phyloP scores from a whole-genome alignment of 768 basidiomycete species.

The Calocybe indica region DNA sequence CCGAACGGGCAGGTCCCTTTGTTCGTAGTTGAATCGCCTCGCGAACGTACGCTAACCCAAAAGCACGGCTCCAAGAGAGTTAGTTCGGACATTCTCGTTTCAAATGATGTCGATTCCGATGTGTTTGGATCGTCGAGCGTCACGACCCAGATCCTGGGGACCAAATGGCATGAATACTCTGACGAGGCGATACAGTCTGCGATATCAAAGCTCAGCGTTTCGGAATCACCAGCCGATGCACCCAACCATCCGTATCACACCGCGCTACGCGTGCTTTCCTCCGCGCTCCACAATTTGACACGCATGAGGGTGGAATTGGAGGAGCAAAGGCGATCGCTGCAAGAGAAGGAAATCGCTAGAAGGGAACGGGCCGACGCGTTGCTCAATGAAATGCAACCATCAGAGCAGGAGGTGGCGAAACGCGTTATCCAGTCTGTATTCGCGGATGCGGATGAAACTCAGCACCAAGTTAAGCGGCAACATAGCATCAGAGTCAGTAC shows the following conservation, averaged over 20 bases:
- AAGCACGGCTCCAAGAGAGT: slow-evolving; percentile 9
- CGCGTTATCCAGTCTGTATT: slow-evolving; percentile 67
- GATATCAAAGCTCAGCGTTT: slow-evolving; percentile 41
- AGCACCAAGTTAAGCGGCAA: slow-evolving; percentile 46
- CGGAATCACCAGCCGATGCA: slow-evolving; percentile 41
- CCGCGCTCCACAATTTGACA: slow-evolving; percentile 54
- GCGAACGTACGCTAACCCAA: slow-evolving; percentile 16
- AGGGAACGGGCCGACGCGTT: slow-evolving; percentile 47
- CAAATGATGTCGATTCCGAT: slow-evolving; percentile 28
- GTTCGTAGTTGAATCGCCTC: slow-evolving; percentile 38
- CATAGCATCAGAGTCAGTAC: slow-evolving; percentile 53
- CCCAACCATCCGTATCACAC: slow-evolving; percentile 57
- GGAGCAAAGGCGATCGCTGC: slow-evolving; percentile 41
- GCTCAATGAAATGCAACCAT: slow-evolving; percentile 48
- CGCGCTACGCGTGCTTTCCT: slow-evolving; percentile 63
- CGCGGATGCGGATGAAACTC: slow-evolving; percentile 40
- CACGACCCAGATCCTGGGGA: slow-evolving; percentile 49
- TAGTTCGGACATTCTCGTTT: slow-evolving; percentile 25
- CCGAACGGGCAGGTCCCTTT: slow-evolving; percentile 23
- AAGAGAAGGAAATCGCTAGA: slow-evolving; percentile 56
- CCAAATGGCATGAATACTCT: slow-evolving; percentile 73
- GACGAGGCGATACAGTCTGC: slow-evolving; percentile 68
- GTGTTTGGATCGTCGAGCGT: slow-evolving; percentile 21
- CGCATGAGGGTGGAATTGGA: slow-evolving; percentile 60
- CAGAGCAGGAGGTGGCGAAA: slow-evolving; percentile 63